phyloP scores from a whole-genome alignment of 768 basidiomycete species.

The Rickenella mellea region DNA sequence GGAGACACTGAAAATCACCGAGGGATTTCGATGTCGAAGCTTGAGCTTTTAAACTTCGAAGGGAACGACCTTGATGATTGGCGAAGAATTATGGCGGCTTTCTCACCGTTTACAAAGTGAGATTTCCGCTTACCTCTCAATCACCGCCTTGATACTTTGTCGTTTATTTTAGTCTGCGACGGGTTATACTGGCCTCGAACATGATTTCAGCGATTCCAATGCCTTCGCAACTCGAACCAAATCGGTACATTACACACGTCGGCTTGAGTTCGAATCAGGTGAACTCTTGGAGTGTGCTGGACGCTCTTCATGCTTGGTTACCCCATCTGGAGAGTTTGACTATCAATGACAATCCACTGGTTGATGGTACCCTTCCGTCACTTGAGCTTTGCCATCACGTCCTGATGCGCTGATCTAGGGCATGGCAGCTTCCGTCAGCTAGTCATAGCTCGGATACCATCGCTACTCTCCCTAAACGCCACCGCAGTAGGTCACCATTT shows the following conservation, averaged over 20 bases:
- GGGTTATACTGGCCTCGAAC: constrained; percentile 62
- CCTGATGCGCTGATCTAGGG: constrained; percentile 22
- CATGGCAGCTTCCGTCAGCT: constrained; percentile 43
- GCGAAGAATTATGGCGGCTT: constrained; percentile 34
- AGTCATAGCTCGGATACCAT: constrained; percentile 58
- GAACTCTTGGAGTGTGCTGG: constrained; percentile 49
- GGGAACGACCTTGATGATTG: constrained; percentile 54
- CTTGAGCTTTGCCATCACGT: background rate
- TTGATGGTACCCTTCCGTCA: constrained; percentile 30
- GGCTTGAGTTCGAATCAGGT: constrained; percentile 57
- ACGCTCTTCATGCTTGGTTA: constrained; percentile 59
- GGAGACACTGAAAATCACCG: background rate
- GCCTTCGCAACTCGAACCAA: no score
- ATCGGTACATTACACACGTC: no score
- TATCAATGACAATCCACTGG: constrained; percentile 55
- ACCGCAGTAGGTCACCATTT: constrained; percentile 36
- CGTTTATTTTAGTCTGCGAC: constrained; percentile 38
- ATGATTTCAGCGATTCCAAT: constrained; percentile 38
- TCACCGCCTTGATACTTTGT: background rate
- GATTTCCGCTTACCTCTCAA: background rate
- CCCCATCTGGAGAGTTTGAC: constrained; percentile 55
- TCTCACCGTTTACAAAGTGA: constrained; percentile 39
- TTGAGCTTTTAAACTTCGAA: constrained; percentile 61
- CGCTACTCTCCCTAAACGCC: constrained; percentile 54
- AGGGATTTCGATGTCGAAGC: constrained; percentile 9